phyloP scores from a whole-genome alignment of 352 stramenopile species.

The Phytophthora cryptogea region DNA sequence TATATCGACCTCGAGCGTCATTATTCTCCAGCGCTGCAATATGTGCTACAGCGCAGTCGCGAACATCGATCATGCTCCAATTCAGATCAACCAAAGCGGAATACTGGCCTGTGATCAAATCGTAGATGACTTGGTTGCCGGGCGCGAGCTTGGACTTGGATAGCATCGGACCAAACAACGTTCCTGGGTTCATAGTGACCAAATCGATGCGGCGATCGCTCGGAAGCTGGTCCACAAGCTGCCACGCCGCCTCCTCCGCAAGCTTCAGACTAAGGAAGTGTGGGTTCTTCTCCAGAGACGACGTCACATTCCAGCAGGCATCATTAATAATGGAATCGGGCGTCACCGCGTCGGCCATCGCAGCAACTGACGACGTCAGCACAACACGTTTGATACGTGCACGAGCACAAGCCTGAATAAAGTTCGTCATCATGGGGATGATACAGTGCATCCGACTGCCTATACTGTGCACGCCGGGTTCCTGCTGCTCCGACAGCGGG shows the following conservation, averaged over 20 bases:
- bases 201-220: constrained; percentile 84
- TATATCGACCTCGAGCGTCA: constrained; percentile 83
- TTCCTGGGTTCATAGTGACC: constrained; percentile 88
- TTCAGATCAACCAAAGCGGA: constrained; percentile 88
- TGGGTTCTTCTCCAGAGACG: constrained; percentile 81
- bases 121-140: constrained; percentile 89
- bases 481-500: constrained; percentile 80
- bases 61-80: constrained; percentile 88
- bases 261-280: constrained; percentile 90
- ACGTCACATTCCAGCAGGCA: constrained; percentile 86
- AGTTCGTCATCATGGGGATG: constrained; percentile 93
- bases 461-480: constrained; percentile 88
- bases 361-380: constrained; percentile 84
- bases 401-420: constrained; percentile 86
- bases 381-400: constrained; percentile 84
- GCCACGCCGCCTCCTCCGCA: constrained; percentile 86
- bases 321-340: constrained; percentile 86
- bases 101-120: constrained; percentile 86
- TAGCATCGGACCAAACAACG: constrained; percentile 79
- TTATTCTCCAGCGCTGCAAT: constrained; percentile 85
- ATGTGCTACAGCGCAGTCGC: constrained; percentile 81
- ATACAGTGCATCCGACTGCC: constrained; percentile 91
- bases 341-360: constrained; percentile 81
- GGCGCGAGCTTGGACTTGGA: constrained; percentile 83
- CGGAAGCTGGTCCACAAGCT: constrained; percentile 86